phyloP scores from a whole-genome alignment of 306 rosid species.

The Rubus parviflorus region DNA sequence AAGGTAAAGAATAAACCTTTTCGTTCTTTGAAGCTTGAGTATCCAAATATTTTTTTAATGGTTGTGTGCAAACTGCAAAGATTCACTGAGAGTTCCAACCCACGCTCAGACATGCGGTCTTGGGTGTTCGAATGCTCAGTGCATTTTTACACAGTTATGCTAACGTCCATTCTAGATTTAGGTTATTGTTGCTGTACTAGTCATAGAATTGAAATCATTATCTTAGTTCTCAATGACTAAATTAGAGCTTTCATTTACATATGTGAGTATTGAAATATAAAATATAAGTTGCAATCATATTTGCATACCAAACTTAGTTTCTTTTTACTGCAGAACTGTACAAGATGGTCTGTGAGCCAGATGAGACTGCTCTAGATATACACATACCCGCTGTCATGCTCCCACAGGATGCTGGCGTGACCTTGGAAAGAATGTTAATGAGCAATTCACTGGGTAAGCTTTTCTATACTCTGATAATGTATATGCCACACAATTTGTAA shows the following conservation, averaged over 20 bases:
- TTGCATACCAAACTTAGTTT: constrained; percentile 24
- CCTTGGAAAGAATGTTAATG: constrained; percentile 64
- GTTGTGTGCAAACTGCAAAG: background rate
- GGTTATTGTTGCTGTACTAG: background rate
- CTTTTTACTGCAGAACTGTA: constrained; percentile 70
- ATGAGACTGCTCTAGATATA: constrained; percentile 77
- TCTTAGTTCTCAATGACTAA: background rate
- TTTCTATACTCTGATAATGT: constrained; percentile 16
- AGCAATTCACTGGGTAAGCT: constrained; percentile 57
- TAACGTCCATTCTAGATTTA: background rate
- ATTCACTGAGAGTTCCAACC: background rate
- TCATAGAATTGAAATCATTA: background rate
- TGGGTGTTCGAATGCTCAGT: background rate
- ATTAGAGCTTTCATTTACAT: background rate
- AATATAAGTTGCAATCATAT: background rate
- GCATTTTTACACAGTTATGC: background rate
- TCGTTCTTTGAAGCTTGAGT: background rate
- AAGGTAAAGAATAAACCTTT: constrained; percentile 44
- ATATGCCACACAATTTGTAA: background rate
- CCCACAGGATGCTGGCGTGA: constrained; percentile 84
- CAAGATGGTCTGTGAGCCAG: constrained; percentile 93
- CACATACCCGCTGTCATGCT: constrained; percentile 91
- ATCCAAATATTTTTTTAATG: background rate
- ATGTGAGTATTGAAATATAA: background rate
- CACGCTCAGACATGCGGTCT: background rate